phyloP scores from a whole-genome alignment of 345 rosid genomes.

The Mallotus nudiflorus region DNA sequence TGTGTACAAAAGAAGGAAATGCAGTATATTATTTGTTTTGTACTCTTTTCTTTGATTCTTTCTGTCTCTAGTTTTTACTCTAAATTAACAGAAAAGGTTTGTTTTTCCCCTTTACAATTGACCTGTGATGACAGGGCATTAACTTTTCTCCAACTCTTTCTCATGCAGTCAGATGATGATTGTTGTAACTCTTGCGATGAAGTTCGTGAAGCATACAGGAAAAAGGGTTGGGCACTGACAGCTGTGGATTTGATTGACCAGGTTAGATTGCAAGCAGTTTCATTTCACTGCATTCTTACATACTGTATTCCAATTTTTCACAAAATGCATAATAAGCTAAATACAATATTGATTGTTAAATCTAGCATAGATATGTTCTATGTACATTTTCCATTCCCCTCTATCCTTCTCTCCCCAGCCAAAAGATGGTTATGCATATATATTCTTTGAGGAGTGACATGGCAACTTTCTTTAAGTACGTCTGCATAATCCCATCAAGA shows the following conservation, averaged over 20 bases:
- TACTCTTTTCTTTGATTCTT: neutral
- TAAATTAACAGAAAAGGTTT: neutral
- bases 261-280: constrained; percentile 7
- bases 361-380: neutral
- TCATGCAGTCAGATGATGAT: constrained; percentile 30
- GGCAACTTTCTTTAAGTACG: neutral
- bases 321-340: neutral
- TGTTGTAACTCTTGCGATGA: constrained; percentile 37
- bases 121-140: neutral
- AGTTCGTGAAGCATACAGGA: constrained; percentile 35
- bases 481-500: neutral
- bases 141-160: neutral
- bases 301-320: constrained; percentile 2
- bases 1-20: too few species aligned
- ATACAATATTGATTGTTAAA: neutral
- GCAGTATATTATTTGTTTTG: neutral
- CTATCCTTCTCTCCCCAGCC: neutral
- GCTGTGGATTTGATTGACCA: constrained; percentile 31
- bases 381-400: neutral
- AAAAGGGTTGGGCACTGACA: constrained; percentile 35
- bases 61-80: neutral
- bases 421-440: neutral
- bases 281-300: neutral
- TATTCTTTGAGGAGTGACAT: neutral
- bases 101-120: neutral